These are phyloP conservation scores for Pythium aristosporum DNA, from an alignment of 352 stramenopile species.

Conservation along the genomic window DNA sequence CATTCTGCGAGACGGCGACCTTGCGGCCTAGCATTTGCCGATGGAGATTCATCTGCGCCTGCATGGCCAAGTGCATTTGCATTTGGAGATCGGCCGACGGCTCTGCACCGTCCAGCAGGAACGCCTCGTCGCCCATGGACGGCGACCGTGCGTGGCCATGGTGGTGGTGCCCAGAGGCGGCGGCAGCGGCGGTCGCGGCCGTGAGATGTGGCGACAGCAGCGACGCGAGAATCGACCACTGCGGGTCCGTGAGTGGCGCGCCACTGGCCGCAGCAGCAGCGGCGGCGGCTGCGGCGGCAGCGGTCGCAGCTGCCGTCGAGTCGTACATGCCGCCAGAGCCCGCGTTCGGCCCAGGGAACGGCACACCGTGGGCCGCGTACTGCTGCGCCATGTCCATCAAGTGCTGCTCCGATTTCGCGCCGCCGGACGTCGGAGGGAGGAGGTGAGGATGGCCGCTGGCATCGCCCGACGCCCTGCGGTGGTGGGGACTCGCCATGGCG, in stretches of 20 bases:
- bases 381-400: conserved; percentile 20
- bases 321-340: conserved; percentile 14
- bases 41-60: conserved; percentile 87
- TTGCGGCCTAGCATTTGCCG: conserved; percentile 87
- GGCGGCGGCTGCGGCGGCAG: conserved; percentile 19
- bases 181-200: conserved; percentile 4
- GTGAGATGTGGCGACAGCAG: conserved; percentile 69
- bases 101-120: conserved; percentile 59
- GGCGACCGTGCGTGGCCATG: conserved; percentile 6
- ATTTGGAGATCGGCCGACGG: conserved; percentile 55
- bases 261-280: conserved; percentile 22
- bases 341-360: not conserved
- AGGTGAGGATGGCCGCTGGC: not conserved
- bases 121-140: conserved; percentile 36
- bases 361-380: conserved; percentile 14
- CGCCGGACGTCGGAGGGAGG: not conserved
- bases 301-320: conserved; percentile 16
- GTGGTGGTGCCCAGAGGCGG: conserved; percentile 19
- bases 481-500: conserved; percentile 12
- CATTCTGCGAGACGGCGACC: conserved; percentile 82
- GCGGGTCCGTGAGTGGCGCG: conserved; percentile 49
- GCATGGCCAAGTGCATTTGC: conserved; percentile 87
- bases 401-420: conserved; percentile 12
- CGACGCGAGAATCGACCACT: conserved; percentile 78
- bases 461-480: not conserved